Conservation (phyloP, 2,329 filamentous ascomycete genomes). For the Clonostachys rhizophaga region DNA sequence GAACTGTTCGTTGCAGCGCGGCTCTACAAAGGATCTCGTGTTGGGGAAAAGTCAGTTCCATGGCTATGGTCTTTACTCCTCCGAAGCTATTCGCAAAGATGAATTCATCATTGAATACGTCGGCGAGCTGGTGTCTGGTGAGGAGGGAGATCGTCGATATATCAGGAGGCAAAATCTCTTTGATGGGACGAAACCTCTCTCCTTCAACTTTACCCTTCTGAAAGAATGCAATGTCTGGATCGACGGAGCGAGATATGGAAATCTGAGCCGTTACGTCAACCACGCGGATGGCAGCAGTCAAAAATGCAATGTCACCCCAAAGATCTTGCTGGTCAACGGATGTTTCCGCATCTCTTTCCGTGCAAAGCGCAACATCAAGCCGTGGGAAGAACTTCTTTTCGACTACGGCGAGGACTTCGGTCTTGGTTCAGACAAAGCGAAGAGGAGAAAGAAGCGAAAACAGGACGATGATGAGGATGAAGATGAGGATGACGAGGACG, state of each 20-base stretch:
- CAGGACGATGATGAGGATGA: constrained; percentile 1
- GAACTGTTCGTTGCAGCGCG: constrained; percentile 69
- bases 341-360: constrained; percentile 74
- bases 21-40: constrained; percentile 58
- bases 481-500: background rate
- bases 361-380: constrained; percentile 60
- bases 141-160: constrained; percentile 66
- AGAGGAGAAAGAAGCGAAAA: background rate
- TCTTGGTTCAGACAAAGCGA: constrained; percentile 1
- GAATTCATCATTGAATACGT: constrained; percentile 81
- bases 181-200: constrained; percentile 48
- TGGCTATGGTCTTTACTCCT: constrained; percentile 72
- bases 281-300: constrained; percentile 50
- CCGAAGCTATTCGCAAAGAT: constrained; percentile 59
- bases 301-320: constrained; percentile 58
- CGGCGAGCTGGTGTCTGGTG: constrained; percentile 68
- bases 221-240: constrained; percentile 62
- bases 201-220: constrained; percentile 59
- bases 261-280: constrained; percentile 81
- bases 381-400: constrained; percentile 77
- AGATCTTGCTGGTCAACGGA: constrained; percentile 68
- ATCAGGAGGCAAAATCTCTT: constrained; percentile 56
- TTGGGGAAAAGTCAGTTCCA: constrained; percentile 67
- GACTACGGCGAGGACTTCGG: constrained; percentile 68
- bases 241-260: constrained; percentile 73